These are phyloP conservation scores for Colletotrichum caudatum DNA, from an alignment of 2,329 filamentous ascomycete genomes.

Conservation along the genomic window DNA sequence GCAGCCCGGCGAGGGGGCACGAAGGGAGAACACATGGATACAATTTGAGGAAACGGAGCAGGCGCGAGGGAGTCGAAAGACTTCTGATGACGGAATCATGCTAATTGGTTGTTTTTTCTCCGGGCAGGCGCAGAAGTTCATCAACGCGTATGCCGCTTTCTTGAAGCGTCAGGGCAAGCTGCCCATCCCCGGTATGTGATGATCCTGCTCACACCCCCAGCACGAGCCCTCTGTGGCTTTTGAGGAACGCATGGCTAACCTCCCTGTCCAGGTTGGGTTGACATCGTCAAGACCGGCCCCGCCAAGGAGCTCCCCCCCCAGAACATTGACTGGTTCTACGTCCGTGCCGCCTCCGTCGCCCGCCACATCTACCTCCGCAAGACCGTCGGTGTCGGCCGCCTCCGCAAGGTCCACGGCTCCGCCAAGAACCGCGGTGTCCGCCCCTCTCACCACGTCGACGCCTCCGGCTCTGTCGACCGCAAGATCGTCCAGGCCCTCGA, in stretches of 20 bases:
- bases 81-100: constrained; percentile 79
- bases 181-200: constrained; percentile 82
- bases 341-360: constrained; percentile 92
- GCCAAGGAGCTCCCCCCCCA: constrained; percentile 98
- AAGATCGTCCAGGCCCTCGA: constrained; percentile 97
- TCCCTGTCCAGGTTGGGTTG: constrained; percentile 83
- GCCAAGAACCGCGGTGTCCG: constrained; percentile 96
- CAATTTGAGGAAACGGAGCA: constrained; percentile 62
- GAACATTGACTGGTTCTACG: constrained; percentile 96
- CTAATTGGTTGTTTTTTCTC: constrained; percentile 67
- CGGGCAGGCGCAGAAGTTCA: constrained; percentile 86
- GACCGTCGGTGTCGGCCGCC: constrained; percentile 97
- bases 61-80: constrained; percentile 80
- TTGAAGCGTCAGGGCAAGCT: constrained; percentile 96
- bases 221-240: not conserved
- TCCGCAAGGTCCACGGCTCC: constrained; percentile 95
- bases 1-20: constrained; percentile 8
- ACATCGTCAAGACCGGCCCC: constrained; percentile 98
- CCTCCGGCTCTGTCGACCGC: constrained; percentile 94
- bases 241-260: constrained; percentile 39
- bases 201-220: not conserved
- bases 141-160: constrained; percentile 86
- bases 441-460: constrained; percentile 95
- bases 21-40: constrained; percentile 24
- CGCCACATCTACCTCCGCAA: constrained; percentile 99